Evolutionary conservation across 2,329 filamentous ascomycete species (phyloP), one percentile per base, ranked within the genome.

Genomic region (Penicillium sumatraense): DNA sequence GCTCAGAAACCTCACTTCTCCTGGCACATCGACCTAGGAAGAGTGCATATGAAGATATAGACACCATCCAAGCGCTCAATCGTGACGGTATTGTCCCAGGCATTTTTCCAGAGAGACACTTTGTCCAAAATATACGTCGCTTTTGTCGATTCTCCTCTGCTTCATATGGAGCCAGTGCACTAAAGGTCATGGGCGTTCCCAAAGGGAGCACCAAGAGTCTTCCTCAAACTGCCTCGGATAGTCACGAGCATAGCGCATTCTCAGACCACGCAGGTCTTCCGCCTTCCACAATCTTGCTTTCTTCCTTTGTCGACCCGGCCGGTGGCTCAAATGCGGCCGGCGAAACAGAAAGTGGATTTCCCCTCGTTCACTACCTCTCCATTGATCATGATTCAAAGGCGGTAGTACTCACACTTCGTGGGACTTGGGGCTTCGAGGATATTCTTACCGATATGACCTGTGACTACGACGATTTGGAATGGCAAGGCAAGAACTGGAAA

Each of bases 391-490:
- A 87, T 49, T 87, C 87, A 1, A 87, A 86, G 64, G 87, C 88
- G 0, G 85, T 91, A 0, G 87, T 91, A 0, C 76, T 91, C n/a
- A 86, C 87, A 1, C 88, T 89, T 48, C 83, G 88, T 33, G 88
- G 88, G 1, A 91, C 88, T 0, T 78, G 89, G 35, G 88, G 88
- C 0, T 90, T 90, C 57, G 88, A 90, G 64, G 88, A 91, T 66
- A 83, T 90, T 21, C 74, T 91, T 31, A 87, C 87, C 0, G 88
- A 90, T 65, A 84, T 90, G 82, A 87, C 87, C 26, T 90, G 88
- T 70, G 88, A 89, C 44, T 90, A 90, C 59, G 87, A 89, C 61
- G 81, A 86, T 51, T 64, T 75, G 3, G 66, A 70, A 56, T 75
- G 88, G 86, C 81, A 85, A 54, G 86, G 86, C 14, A 82, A 80